Evolutionary conservation across 2,329 filamentous ascomycete genomes (phyloP), one percentile per base, ranked within the genome.

Genomic region (Magnaporthiopsis rhizophila): DNA sequence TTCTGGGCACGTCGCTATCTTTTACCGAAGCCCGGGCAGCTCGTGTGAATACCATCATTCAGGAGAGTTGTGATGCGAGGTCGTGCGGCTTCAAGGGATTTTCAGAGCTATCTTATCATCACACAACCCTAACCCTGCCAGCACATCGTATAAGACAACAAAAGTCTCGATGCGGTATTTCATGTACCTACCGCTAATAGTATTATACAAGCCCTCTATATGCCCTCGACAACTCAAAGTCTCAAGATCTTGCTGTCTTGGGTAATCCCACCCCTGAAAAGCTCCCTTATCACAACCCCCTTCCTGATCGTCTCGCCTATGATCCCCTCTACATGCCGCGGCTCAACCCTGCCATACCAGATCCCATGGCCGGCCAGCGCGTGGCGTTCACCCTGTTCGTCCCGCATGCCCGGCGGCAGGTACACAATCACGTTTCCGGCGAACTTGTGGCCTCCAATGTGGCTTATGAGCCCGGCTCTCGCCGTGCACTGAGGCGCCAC

Each of bases 381-480:
- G 72, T 90, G 86, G 12, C 69, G 84, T 18, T 67, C 67, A 5
- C 79, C 81, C 4, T 75, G 76, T 36, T 65, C 69, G 3, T 72
- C 74, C 66, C 72, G 78, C 67, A 79, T 65, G 0, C 71, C 71
- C 0, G 87, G 88, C 5, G 91, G 91, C 6, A 95, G 73, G 71
- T 95, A 95, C 1, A 95, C 76, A 61, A 95, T 92, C 50, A 94
- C 84, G 73, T 96, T 96, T 1, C 91, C 91, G 0, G 91, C 91
- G 73, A 89, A 94, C 73, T 92, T 93, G 75, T 96, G 91, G 0
- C 91, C 91, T 0, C 91, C 90, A 63, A 96, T 87, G 70, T 96
- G 91, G 66, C 88, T 91, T 64, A 93, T 89, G 64, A 89, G 71
- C 0, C 85, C 91, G 0, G 93, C 83, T 61, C 87, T 78, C 2